Evolutionary conservation across 1,284 basidiomycete genomes (phyloP).

Genomic region (Ganoderma lucidum): DNA sequence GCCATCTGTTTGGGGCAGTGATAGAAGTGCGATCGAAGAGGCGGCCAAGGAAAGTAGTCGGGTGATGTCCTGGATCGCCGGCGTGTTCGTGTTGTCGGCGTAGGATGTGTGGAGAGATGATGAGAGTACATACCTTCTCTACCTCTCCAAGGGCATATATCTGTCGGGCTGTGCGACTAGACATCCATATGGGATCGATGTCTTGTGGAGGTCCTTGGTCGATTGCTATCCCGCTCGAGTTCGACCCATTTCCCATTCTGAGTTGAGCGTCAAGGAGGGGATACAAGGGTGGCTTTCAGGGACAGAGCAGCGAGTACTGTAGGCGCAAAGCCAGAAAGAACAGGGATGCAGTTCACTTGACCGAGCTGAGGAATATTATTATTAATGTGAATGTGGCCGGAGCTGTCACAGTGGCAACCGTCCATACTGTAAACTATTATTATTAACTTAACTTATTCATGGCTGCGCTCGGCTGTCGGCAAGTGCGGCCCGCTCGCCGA

Average conservation of each 20-base stretch:
- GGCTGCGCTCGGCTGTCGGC: too few species aligned
- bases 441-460: too few species aligned
- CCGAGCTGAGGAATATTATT: not conserved
- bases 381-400: not conserved
- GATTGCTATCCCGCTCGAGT: constrained; percentile 1
- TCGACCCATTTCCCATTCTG: constrained; percentile 14
- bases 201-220: constrained; percentile 25
- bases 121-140: constrained; percentile 64
- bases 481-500: too few species aligned
- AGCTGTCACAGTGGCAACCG: too few species aligned
- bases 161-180: constrained; percentile 80
- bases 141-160: constrained; percentile 84
- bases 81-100: not conserved
- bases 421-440: too few species aligned
- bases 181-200: constrained; percentile 78
- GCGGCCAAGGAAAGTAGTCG: constrained; percentile 76
- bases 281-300: not conserved
- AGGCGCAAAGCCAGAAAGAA: not conserved
- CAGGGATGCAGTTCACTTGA: not conserved
- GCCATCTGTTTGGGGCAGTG: constrained; percentile 78
- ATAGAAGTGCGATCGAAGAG: constrained; percentile 77
- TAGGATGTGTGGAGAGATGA: not conserved
- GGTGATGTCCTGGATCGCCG: constrained; percentile 67
- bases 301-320: not conserved
- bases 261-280: not conserved